phyloP scores from a whole-genome alignment of 106 monocot species.

The Dioscorea alata region DNA sequence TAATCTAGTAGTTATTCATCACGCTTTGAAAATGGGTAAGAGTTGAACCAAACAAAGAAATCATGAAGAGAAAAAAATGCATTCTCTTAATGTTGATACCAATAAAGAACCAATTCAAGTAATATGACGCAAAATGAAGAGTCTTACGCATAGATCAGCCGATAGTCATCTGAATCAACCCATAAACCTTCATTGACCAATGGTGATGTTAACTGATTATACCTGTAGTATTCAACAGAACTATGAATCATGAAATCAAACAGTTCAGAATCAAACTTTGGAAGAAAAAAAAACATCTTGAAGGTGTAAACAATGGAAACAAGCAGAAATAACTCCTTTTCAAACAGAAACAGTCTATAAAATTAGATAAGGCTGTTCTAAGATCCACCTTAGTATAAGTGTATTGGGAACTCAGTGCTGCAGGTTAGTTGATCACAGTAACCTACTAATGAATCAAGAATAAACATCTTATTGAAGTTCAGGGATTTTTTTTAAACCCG shows the following conservation, averaged over 20 bases:
- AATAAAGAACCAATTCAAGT: too few species aligned
- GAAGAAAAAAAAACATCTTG: background rate
- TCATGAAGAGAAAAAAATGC: too few species aligned
- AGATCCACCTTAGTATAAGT: background rate
- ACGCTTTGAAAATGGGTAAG: too few species aligned
- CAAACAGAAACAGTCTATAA: background rate
- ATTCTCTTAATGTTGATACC: too few species aligned
- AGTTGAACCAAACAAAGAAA: too few species aligned
- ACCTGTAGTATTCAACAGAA: conserved; percentile 24
- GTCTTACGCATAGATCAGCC: conserved; percentile 37
- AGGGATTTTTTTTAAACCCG: background rate
- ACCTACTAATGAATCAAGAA: background rate
- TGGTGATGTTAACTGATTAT: conserved; percentile 38
- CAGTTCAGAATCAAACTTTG: background rate
- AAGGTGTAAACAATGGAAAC: background rate
- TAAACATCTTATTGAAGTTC: too few species aligned
- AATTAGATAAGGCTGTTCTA: too few species aligned
- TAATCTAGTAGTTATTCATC: too few species aligned
- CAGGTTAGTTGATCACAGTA: too few species aligned
- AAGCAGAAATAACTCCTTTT: background rate
- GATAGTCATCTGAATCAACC: conserved; percentile 48
- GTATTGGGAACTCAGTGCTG: background rate
- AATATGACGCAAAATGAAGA: background rate
- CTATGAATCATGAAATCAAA: background rate
- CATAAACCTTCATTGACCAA: conserved; percentile 38